Base-by-base conservation (phyloP, 2,329 filamentous ascomycete species). In the Talaromyces islandicus region DNA sequence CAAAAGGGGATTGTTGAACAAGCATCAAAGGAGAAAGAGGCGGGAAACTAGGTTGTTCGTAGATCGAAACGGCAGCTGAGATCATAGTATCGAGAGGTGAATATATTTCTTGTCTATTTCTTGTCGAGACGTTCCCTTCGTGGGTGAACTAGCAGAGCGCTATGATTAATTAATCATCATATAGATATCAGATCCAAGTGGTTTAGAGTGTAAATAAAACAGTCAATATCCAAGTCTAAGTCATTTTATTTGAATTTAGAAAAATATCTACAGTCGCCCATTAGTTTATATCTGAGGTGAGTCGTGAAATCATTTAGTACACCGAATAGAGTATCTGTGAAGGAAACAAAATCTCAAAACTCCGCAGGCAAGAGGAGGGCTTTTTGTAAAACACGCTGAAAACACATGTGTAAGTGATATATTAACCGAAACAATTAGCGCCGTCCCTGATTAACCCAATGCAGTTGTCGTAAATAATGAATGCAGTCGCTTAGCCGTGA, bases 1-100 rank as follows among this genome's bases (percentile, higher is more conserved):
- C 84, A 91, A 65, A 99, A 99, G 79, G 88, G 88, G 0, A 82
- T 87, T 54, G 84, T 85, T 0, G 94, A 97, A 74, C 85, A 83
- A 19, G 58, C 58, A 51, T 30, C 58, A 10, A 63, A 60, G 35
- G 53, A 57, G 21, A 63, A 52, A 57, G 62, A 64, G 27, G 41
- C 46, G 38, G 24, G 17, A 29, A 25, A 46, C 3, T 52, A 46
- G 19, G 9, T 11, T 21, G 19, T 21, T 4, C 17, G 19, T 21
- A 21, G 19, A 9, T 21, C 10, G 17, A n/a, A 43, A 21, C 1
- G 21, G 41, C 41, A 43, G 17, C 43, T 19, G 43, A 21, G 43
- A 21, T 24, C 19, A 46, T 46, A 24, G 43, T 24, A 24, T 46
- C 4, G 21, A 19, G 21, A 19, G n/a, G n/a, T 46, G 17, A n/a